Base-by-base conservation (phyloP, 73 alveolate species). In the Paramecium biaurelia region DNA sequence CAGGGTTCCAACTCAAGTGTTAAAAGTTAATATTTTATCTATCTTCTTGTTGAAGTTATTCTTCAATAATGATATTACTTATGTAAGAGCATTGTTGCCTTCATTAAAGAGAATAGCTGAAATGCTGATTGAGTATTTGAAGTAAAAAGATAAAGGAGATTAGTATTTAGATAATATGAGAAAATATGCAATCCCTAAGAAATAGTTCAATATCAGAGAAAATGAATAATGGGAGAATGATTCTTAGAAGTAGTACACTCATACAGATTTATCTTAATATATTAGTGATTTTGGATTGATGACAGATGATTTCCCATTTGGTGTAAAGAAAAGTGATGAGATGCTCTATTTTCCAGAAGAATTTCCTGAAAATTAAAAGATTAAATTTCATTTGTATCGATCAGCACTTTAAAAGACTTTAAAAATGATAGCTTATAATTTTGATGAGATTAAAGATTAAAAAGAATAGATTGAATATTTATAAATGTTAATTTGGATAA, bases 101-200 rank as follows among this genome's bases (percentile, higher is more conserved):
- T 70, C 76, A 5, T 24, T 79, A 12, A 79, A 79, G 72, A 79
- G 90, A 47, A 45, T 79, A 5, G 90, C 90, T n/a, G 90, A 79
- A 20, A 43, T 41, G 9, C 7, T 79, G 30, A 45, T 45, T 4
- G 90, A 79, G 0, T 79, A 79, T 12, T 24, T 41, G 32, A 79
- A 79, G 28, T 26, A 11, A 8, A 79, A 79, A 23, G 90, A 79
- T 23, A 79, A 79, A 15, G 70, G 74, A 23, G 90, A 79, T 9
- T 24, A 79, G 1, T 79, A 18, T 34, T 15, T 79, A 11, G 76
- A 43, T 1, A 79, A 79, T 45, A n/a, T 79, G 23, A 42, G 20
- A 11, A 79, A 45, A 7, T 45, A 79, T 24, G 14, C n/a, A 2
- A 79, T 45, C 0, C 45, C 45, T 30, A 79, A 79, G 47, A 79